Percentiles rank a stretch among this genome's conserved stretches.
These are phyloP conservation scores for Vachellia pachyceras DNA, from an alignment of 306 rosid species.

Conservation along the genomic window DNA sequence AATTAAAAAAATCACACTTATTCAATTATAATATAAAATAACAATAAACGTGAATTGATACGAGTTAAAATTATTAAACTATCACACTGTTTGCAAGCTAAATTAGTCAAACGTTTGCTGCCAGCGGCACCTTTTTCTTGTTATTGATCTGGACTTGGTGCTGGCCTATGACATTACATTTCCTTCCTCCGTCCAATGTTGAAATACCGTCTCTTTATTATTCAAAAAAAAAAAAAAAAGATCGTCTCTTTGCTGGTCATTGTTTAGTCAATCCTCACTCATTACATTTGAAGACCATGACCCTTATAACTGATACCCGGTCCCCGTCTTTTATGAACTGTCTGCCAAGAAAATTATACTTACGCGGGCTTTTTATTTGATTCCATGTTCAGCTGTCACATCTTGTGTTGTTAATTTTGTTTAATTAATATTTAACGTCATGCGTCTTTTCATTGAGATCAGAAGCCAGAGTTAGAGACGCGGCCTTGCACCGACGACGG, in stretches of 20 bases:
- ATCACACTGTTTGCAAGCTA: not conserved
- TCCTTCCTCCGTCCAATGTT: not conserved
- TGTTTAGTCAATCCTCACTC: not conserved
- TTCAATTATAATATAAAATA: no score
- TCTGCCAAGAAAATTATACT: not conserved
- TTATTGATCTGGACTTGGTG: not conserved
- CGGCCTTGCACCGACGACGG: not conserved
- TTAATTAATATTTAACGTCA: constrained; percentile 12
- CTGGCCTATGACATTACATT: not conserved
- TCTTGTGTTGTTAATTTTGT: not conserved
- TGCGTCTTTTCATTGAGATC: constrained; percentile 28
- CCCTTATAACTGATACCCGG: not conserved
- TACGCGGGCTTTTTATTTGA: not conserved
- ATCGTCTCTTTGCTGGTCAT: not conserved
- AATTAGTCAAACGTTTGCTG: no score
- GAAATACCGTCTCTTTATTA: no score
- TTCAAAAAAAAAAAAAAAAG: no score
- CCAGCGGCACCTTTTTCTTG: not conserved
- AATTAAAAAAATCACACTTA: not conserved
- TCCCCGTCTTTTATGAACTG: not conserved
- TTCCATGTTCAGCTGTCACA: not conserved
- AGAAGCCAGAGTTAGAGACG: constrained; percentile 19
- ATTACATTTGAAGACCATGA: not conserved
- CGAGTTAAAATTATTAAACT: no score
- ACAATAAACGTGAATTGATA: not conserved